Percentiles rank a stretch among this genome's conserved stretches.
phyloP scores from a whole-genome alignment of 257 asterid genomes.

The Solanum megistacrolobum region DNA sequence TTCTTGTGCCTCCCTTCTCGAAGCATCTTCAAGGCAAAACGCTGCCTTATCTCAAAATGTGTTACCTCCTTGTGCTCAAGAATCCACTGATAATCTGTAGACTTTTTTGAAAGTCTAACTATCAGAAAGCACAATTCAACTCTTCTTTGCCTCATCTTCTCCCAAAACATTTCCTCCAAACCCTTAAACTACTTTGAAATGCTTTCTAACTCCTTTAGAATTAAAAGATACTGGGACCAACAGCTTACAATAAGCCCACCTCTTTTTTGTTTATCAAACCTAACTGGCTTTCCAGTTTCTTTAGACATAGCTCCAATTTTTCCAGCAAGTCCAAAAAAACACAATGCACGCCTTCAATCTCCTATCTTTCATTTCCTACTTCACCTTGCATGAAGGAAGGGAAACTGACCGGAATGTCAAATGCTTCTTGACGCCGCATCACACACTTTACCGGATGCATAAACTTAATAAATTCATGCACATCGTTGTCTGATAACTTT shows the following conservation, averaged over 20 bases:
- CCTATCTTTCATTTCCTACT: neutral
- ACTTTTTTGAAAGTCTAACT: neutral
- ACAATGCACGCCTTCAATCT: neutral
- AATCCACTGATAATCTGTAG: neutral
- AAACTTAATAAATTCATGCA: constrained; percentile 47
- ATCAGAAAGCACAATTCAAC: neutral
- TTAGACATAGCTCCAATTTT: neutral
- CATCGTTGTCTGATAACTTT: constrained; percentile 27
- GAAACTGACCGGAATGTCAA: constrained; percentile 14
- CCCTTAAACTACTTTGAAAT: too few relatives aligned
- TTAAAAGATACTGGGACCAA: neutral
- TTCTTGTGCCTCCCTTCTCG: neutral
- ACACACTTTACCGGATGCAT: constrained; percentile 23
- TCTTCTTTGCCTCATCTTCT: neutral
- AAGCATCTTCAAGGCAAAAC: neutral
- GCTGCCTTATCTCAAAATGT: neutral
- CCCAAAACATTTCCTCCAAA: neutral
- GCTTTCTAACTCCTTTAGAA: neutral
- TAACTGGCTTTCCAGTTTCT: neutral
- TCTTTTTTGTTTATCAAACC: neutral
- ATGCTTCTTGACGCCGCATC: constrained; percentile 5
- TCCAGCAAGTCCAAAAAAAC: neutral
- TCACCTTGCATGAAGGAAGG: constrained; percentile 7
- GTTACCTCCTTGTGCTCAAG: neutral
- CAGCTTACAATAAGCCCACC: neutral